Conservation (phyloP, 1,284 basidiomycete genomes). For the Heterobasidion occidentale region DNA sequence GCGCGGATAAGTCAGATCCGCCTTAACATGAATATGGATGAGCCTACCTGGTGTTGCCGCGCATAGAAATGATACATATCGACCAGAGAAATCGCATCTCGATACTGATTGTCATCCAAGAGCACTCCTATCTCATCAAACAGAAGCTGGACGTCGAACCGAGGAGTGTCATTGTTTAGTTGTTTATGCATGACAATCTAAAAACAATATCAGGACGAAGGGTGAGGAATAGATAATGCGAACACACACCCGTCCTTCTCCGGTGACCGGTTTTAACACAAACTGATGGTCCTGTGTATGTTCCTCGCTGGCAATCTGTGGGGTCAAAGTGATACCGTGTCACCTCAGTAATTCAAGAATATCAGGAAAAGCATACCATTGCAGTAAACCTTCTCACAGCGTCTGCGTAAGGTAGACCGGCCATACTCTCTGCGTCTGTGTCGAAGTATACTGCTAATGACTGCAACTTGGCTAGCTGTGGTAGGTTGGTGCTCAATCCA, state of each 20-base stretch:
- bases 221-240: neutral
- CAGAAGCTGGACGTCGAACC: constrained; percentile 83
- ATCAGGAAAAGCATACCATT: constrained; percentile 42
- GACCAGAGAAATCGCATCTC: constrained; percentile 87
- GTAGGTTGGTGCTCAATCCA: constrained; percentile 6
- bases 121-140: constrained; percentile 95
- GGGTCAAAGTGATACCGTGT: neutral
- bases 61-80: constrained; percentile 98
- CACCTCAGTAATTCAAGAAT: too few species aligned
- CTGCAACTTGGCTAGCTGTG: constrained; percentile 76
- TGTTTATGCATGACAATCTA: constrained; percentile 83
- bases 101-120: constrained; percentile 93
- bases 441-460: constrained; percentile 95
- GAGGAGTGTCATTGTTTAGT: constrained; percentile 67
- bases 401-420: constrained; percentile 59
- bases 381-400: constrained; percentile 75
- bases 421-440: constrained; percentile 83
- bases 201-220: neutral
- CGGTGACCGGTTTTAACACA: constrained; percentile 93
- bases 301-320: constrained; percentile 59
- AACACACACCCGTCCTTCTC: constrained; percentile 75
- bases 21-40: neutral
- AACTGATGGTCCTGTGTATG: constrained; percentile 76
- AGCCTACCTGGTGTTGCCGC: constrained; percentile 77
- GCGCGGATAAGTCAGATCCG: constrained; percentile 1